Evolutionary conservation across 1,284 basidiomycete species (phyloP).

Genomic region (Hemileia vastatrix): DNA sequence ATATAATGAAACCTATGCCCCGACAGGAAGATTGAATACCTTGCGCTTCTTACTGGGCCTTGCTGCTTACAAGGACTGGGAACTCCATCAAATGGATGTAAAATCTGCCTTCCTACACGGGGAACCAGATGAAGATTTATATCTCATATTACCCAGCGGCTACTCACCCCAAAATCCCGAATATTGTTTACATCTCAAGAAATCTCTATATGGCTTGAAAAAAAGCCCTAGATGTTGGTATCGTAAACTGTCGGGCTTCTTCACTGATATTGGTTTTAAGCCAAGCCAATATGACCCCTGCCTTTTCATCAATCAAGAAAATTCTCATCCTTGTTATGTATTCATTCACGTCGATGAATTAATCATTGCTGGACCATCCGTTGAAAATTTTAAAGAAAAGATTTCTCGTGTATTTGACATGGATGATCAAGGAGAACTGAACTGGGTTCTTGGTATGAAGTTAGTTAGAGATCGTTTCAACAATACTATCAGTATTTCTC

Average conservation of each 20-base stretch:
- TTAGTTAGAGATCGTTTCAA: too few species aligned
- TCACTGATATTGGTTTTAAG: not conserved
- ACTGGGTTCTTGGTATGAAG: too few species aligned
- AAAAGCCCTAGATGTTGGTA: not conserved
- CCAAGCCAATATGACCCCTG: not conserved
- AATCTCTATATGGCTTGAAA: conserved; percentile 2
- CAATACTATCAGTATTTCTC: too few species aligned
- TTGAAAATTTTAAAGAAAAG: not conserved
- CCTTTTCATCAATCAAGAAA: not conserved
- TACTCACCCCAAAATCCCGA: not conserved
- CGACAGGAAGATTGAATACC: not conserved
- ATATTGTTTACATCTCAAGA: not conserved
- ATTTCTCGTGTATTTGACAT: not conserved
- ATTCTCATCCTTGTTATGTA: not conserved
- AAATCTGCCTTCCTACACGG: not conserved
- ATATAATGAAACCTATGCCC: conserved; percentile 6
- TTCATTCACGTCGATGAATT: conserved; percentile 1
- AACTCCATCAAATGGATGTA: conserved; percentile 7
- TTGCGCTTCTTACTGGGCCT: not conserved
- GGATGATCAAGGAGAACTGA: not conserved
- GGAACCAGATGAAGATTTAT: not conserved
- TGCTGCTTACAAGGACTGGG: not conserved
- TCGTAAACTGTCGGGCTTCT: not conserved
- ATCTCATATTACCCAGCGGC: not conserved
- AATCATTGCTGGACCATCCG: not conserved